Conservation (phyloP, 768 basidiomycete species). For the Gloeophyllum trabeum region DNA sequence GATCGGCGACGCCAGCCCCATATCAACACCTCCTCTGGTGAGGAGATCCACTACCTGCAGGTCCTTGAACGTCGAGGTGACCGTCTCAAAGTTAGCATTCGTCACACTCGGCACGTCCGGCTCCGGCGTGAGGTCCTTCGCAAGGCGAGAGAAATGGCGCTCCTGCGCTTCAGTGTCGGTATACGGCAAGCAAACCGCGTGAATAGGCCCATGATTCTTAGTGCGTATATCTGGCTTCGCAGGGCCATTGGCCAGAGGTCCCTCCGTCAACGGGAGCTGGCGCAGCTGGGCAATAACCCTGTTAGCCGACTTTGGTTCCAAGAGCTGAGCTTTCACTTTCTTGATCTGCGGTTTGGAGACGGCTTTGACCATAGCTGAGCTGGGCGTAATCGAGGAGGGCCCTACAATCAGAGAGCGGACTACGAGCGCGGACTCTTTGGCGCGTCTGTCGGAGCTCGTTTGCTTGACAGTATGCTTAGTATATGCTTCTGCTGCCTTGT, state of each 20-base stretch:
- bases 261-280: constrained; percentile 38
- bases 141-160: constrained; percentile 44
- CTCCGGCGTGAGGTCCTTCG: constrained; percentile 7
- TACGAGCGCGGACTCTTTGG: constrained; percentile 49
- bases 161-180: constrained; percentile 52
- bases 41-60: constrained; percentile 55
- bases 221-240: background rate
- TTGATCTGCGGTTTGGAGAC: constrained; percentile 40
- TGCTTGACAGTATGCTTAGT: constrained; percentile 20
- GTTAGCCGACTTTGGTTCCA: constrained; percentile 55
- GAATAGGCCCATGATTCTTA: constrained; percentile 40
- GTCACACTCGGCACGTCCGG: constrained; percentile 25
- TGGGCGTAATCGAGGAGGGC: constrained; percentile 18
- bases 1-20: constrained; percentile 71
- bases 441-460: constrained; percentile 43
- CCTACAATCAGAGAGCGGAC: constrained; percentile 66
- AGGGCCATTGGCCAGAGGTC: constrained; percentile 6
- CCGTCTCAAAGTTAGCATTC: constrained; percentile 35
- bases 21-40: constrained; percentile 40
- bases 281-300: constrained; percentile 65
- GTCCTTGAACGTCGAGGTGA: constrained; percentile 41
- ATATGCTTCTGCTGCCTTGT: constrained; percentile 22
- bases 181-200: constrained; percentile 62
- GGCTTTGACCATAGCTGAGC: constrained; percentile 25
- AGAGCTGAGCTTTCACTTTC: constrained; percentile 58